Percentiles rank a stretch among this genome's conserved stretches.
phyloP scores from a whole-genome alignment of 129 eudicot species.

The Ambrosia trifida region DNA sequence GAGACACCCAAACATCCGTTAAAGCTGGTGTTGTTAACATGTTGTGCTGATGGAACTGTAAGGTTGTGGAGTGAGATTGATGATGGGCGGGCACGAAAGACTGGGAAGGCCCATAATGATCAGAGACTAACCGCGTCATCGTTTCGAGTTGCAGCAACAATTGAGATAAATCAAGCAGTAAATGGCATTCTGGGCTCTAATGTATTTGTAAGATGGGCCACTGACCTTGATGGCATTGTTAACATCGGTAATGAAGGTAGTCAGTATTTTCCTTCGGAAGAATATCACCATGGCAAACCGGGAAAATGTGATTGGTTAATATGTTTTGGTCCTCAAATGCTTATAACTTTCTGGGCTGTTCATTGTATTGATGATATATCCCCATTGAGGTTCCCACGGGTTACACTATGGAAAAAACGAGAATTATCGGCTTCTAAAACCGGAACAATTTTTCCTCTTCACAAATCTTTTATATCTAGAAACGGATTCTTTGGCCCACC shows the following conservation, averaged over 20 bases:
- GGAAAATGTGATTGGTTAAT: conserved; percentile 93
- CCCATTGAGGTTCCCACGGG: conserved; percentile 85
- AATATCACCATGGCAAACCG: conserved; percentile 48
- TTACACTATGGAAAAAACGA: conserved; percentile 73
- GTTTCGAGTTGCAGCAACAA: conserved; percentile 76
- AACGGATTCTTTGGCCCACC: conserved; percentile 72
- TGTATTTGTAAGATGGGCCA: conserved; percentile 73
- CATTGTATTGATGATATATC: conserved; percentile 93
- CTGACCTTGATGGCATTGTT: conserved; percentile 61
- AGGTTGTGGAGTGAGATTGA: conserved; percentile 89
- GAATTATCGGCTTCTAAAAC: conserved; percentile 45
- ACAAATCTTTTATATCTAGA: conserved; percentile 67
- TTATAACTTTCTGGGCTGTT: conserved; percentile 74
- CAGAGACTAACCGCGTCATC: conserved; percentile 45
- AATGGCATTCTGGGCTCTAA: conserved; percentile 63
- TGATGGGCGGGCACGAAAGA: conserved; percentile 60
- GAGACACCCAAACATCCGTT: conserved; percentile 36
- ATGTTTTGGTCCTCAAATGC: conserved; percentile 67
- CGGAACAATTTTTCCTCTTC: conserved; percentile 46
- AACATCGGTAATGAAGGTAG: conserved; percentile 38
- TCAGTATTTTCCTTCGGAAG: conserved; percentile 50
- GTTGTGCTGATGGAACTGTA: conserved; percentile 86
- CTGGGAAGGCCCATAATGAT: conserved; percentile 53
- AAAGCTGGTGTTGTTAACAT: conserved; percentile 68
- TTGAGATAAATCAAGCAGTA: conserved; percentile 78